These are phyloP conservation scores for Stephania yunnanensis DNA, from an alignment of 164 flowering plant species.

Conservation along the genomic window DNA sequence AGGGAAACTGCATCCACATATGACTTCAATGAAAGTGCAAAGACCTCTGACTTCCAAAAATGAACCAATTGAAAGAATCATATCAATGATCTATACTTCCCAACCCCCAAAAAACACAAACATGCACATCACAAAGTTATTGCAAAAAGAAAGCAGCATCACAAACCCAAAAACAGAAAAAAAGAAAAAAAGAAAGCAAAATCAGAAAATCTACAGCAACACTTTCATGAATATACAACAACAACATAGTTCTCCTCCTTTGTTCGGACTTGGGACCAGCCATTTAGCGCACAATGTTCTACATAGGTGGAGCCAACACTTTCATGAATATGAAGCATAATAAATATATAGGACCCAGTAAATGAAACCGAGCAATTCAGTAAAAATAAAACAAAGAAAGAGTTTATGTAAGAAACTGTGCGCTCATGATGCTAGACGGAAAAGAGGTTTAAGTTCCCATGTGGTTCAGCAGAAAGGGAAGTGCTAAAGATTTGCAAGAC, in stretches of 20 bases:
- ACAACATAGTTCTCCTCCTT: no score
- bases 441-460: not conserved
- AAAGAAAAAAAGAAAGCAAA: not conserved
- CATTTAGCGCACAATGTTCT: no score
- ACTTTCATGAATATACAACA: not conserved
- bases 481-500: not conserved
- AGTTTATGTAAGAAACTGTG: not conserved
- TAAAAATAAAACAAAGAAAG: not conserved
- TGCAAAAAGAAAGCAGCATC: not conserved
- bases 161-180: no score
- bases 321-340: no score
- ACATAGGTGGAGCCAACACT: no score
- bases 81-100: not conserved
- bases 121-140: no score
- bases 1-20: not conserved
- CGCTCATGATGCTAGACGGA: not conserved
- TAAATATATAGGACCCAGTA: no score
- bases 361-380: not conserved
- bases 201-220: not conserved
- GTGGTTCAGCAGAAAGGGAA: not conserved
- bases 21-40: not conserved
- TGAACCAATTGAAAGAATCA: not conserved
- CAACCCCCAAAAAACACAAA: not conserved
- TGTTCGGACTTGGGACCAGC: no score
- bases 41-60: not conserved